Evolutionary conservation across 257 asterid species (phyloP).

Genomic region (Eucommia ulmoides): DNA sequence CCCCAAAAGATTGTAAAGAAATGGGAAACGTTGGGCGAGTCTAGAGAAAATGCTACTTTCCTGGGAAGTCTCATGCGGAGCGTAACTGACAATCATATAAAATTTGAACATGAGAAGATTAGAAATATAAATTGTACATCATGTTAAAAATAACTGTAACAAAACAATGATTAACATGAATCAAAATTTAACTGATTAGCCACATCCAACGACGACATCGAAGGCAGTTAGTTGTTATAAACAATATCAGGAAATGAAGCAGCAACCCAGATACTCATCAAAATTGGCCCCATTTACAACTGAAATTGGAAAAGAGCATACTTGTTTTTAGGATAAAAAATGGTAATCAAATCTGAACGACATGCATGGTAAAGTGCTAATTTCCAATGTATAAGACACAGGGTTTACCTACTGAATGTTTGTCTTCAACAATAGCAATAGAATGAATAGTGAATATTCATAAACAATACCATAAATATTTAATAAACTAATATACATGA

Average conservation of each 20-base stretch:
- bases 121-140: constrained; percentile 6
- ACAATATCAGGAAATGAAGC: neutral
- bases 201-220: neutral
- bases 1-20: constrained; percentile 60
- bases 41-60: constrained; percentile 57
- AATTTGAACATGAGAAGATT: constrained; percentile 3
- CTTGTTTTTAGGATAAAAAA: neutral
- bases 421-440: too few species aligned
- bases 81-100: constrained; percentile 23
- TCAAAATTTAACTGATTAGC: neutral
- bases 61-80: constrained; percentile 32
- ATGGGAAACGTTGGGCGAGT: constrained; percentile 73
- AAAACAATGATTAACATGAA: neutral
- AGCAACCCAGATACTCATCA: neutral
- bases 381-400: too few species aligned
- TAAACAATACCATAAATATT: too few species aligned
- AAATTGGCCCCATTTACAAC: neutral
- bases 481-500: too few species aligned
- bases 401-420: too few species aligned
- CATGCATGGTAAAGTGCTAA: too few species aligned
- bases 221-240: neutral
- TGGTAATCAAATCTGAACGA: too few species aligned
- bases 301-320: neutral
- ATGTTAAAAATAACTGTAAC: constrained; percentile 5
- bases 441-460: too few species aligned